phyloP scores from a whole-genome alignment of 164 flowering plant species.

The Stephania yunnanensis region DNA sequence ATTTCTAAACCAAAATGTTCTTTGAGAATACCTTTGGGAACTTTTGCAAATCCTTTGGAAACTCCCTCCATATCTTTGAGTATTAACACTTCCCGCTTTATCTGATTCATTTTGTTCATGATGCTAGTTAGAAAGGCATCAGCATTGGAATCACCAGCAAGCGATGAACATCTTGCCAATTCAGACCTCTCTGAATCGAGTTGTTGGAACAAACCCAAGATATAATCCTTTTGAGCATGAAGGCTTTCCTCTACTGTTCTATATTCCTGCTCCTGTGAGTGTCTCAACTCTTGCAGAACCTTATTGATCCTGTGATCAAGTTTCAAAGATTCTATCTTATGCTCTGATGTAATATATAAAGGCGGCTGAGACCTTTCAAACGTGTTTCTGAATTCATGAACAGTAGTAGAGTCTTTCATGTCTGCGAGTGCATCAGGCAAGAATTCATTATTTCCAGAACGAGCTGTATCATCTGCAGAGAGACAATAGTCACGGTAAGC shows the following conservation, averaged over 20 bases:
- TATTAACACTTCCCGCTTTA: constrained; percentile 41
- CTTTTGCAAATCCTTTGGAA: constrained; percentile 50
- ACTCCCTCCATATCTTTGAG: constrained; percentile 56
- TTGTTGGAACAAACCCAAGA: constrained; percentile 45
- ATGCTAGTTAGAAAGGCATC: constrained; percentile 27
- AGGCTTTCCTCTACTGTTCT: constrained; percentile 56
- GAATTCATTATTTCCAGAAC: constrained; percentile 7
- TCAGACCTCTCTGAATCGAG: constrained; percentile 47
- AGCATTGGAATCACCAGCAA: constrained; percentile 8
- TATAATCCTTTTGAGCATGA: constrained; percentile 40
- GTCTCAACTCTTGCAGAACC: constrained; percentile 46
- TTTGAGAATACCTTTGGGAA: constrained; percentile 34
- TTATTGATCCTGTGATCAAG: constrained; percentile 48
- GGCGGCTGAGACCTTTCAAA: constrained; percentile 6
- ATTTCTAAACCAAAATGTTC: constrained; percentile 38
- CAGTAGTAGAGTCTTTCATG: background rate
- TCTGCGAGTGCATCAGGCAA: constrained; percentile 7
- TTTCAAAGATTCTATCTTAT: constrained; percentile 23
- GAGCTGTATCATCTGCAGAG: background rate
- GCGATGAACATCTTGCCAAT: constrained; percentile 24
- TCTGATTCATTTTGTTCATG: constrained; percentile 34
- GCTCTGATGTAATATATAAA: constrained; percentile 18
- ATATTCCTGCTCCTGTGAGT: constrained; percentile 61
- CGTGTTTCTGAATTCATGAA: background rate
- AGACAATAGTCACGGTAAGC: background rate